A percentile compares a stretch with the other conserved stretches of the same genome.
These are phyloP conservation scores for Coemansia sp. DNA, from an alignment of 192 early-diverging fungal genomes.

Conservation along the genomic window DNA sequence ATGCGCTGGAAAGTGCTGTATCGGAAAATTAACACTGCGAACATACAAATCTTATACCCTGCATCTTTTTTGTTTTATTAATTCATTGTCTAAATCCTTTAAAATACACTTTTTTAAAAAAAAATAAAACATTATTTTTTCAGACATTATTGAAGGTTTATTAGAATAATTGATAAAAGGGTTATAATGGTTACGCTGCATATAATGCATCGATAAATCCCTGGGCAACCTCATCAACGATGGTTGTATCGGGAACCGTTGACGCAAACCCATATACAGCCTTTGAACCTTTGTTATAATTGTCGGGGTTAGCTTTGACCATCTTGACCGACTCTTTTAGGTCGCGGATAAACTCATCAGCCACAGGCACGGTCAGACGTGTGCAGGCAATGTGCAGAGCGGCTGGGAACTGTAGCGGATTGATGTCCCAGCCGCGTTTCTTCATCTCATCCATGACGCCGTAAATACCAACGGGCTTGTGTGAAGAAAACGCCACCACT, in stretches of 20 bases:
- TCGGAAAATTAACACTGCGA: no score
- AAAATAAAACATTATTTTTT: no score
- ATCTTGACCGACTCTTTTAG: slow-evolving; percentile 69
- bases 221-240: slow-evolving; percentile 81
- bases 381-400: slow-evolving; percentile 92
- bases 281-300: slow-evolving; percentile 70
- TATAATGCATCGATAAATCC: slow-evolving; percentile 88
- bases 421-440: slow-evolving; percentile 81
- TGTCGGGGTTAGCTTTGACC: slow-evolving; percentile 65
- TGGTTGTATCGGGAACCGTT: slow-evolving; percentile 77
- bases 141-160: not conserved
- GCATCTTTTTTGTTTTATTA: no score
- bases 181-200: slow-evolving; percentile 49
- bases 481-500: slow-evolving; percentile 81
- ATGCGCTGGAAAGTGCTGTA: no score
- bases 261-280: slow-evolving; percentile 94
- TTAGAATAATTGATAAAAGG: not conserved
- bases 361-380: slow-evolving; percentile 66
- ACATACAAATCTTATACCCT: no score
- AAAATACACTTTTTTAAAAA: no score
- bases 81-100: no score
- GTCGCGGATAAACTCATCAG: slow-evolving; percentile 73
- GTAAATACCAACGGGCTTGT: slow-evolving; percentile 72
- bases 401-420: slow-evolving; percentile 82
- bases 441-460: slow-evolving; percentile 81